Evolutionary conservation across 2,329 filamentous ascomycete genomes (phyloP).

Genomic region (Pseudogymnoascus sp.): DNA sequence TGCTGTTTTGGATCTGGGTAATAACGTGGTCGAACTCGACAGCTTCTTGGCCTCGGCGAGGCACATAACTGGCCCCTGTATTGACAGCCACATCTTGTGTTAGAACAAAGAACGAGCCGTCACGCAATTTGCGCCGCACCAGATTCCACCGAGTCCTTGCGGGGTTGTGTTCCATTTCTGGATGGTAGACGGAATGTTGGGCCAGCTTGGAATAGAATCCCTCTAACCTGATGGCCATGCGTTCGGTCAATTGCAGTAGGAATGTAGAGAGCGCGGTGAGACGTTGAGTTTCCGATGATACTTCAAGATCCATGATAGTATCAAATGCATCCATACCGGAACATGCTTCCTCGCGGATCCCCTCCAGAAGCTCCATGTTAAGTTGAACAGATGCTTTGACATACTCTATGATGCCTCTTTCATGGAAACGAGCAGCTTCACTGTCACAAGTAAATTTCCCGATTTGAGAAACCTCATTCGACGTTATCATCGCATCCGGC

Average conservation of each 20-base stretch:
- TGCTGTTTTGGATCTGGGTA: slow-evolving; percentile 33
- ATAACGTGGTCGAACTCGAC: slow-evolving; percentile 40
- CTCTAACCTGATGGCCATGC: slow-evolving; percentile 43
- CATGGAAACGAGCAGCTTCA: slow-evolving; percentile 40
- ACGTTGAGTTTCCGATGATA: slow-evolving; percentile 31
- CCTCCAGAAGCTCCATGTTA: slow-evolving; percentile 45
- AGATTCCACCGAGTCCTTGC: slow-evolving; percentile 45
- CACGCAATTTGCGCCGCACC: slow-evolving; percentile 38
- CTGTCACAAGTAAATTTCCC: slow-evolving; percentile 41
- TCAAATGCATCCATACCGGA: slow-evolving; percentile 48
- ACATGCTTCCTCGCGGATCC: slow-evolving; percentile 44
- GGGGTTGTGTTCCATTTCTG: slow-evolving; percentile 44
- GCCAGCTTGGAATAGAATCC: slow-evolving; percentile 45
- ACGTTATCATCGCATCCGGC: slow-evolving; percentile 36
- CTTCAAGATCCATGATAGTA: slow-evolving; percentile 35
- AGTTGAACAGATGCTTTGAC: slow-evolving; percentile 40
- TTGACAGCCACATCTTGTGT: slow-evolving; percentile 31
- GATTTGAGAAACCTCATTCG: slow-evolving; percentile 41
- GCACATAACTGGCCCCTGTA: slow-evolving; percentile 17
- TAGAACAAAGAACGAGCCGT: slow-evolving; percentile 45
- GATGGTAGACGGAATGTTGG: slow-evolving; percentile 41
- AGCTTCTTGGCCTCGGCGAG: slow-evolving; percentile 26
- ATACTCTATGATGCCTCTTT: slow-evolving; percentile 44
- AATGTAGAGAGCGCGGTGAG: slow-evolving; percentile 34
- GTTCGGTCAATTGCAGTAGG: slow-evolving; percentile 43